Evolutionary conservation across 345 rosid species (phyloP).

Genomic region (Dipteronia dyeriana): DNA sequence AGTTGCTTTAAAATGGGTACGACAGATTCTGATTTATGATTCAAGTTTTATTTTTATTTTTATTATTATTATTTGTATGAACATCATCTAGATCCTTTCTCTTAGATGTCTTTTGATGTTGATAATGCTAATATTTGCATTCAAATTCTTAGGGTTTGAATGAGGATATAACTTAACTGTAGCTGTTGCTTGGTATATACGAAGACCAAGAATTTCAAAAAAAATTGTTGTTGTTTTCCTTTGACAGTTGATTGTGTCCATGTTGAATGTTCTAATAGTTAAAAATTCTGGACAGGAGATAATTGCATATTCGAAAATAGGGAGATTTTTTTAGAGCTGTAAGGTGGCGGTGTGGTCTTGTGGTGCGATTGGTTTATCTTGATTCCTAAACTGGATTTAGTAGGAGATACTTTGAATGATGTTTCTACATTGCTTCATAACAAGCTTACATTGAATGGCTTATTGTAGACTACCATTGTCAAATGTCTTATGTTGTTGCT

Average conservation of each 20-base stretch:
- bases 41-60: not conserved
- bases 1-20: not conserved
- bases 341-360: not conserved
- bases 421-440: not conserved
- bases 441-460: not conserved
- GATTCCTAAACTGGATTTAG: too few relatives aligned
- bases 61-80: not conserved
- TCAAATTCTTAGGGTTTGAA: not conserved
- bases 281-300: too few relatives aligned
- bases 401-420: too few relatives aligned
- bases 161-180: not conserved
- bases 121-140: conserved; percentile 8
- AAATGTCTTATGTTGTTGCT: not conserved
- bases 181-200: not conserved
- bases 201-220: not conserved
- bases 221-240: not conserved
- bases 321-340: not conserved
- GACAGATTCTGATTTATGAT: not conserved
- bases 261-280: not conserved
- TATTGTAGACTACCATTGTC: not conserved
- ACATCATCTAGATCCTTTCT: not conserved
- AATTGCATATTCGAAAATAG: too few relatives aligned
- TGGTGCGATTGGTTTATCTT: too few relatives aligned
- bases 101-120: not conserved
- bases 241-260: not conserved